Evolutionary conservation across 148 eudicot genomes (phyloP).

Genomic region (Rheum nobile): DNA sequence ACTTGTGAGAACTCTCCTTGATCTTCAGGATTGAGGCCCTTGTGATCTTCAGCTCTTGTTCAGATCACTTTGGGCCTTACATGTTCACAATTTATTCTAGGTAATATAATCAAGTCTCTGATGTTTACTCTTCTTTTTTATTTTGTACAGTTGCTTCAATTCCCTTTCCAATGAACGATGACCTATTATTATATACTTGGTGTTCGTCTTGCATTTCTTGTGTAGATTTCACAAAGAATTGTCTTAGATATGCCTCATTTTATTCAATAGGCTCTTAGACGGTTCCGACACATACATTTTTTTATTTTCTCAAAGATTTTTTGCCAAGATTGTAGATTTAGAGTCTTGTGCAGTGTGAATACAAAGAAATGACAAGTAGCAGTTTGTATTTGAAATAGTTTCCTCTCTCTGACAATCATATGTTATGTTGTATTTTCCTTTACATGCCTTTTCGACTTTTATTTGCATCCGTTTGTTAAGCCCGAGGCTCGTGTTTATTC

Average conservation of each 20-base stretch:
- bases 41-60: constrained; percentile 45
- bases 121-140: not conserved
- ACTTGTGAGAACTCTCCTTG: constrained; percentile 16
- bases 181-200: not conserved
- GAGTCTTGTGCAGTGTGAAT: not conserved
- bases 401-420: not conserved
- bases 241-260: no score
- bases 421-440: not conserved
- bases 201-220: not conserved
- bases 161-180: not conserved
- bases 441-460: not conserved
- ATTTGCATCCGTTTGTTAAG: not conserved
- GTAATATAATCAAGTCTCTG: constrained; percentile 18
- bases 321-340: not conserved
- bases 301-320: not conserved
- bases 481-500: not conserved
- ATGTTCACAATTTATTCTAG: constrained; percentile 35
- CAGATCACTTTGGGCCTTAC: constrained; percentile 63
- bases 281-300: not conserved
- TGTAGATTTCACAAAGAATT: no score
- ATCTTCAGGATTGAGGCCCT: constrained; percentile 40
- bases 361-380: not conserved
- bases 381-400: not conserved
- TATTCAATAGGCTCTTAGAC: not conserved
- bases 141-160: not conserved